phyloP scores from a whole-genome alignment of 2,329 filamentous ascomycete genomes.

The Neonectria neomacrospora region DNA sequence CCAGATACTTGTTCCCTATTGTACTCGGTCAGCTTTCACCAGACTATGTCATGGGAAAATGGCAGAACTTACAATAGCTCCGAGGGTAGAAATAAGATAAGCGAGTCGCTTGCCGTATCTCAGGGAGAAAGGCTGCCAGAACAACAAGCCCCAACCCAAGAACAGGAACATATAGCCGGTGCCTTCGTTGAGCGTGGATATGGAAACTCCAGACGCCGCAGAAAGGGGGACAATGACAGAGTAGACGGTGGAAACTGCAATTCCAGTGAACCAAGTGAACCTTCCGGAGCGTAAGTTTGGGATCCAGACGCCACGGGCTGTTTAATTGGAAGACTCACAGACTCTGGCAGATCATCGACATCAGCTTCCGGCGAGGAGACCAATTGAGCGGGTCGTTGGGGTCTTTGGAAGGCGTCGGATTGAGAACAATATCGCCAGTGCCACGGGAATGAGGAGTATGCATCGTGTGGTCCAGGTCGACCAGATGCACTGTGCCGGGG shows the following conservation, averaged over 20 bases:
- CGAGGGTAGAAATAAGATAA: slow-evolving; percentile 52
- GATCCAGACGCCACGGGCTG: background rate
- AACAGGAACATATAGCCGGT: slow-evolving; percentile 57
- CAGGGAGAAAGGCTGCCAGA: slow-evolving; percentile 60
- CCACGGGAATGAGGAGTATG: slow-evolving; percentile 47
- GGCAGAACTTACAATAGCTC: slow-evolving; percentile 40
- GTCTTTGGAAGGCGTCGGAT: slow-evolving; percentile 61
- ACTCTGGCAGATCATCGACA: slow-evolving; percentile 44
- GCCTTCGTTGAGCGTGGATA: slow-evolving; percentile 52
- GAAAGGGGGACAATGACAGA: slow-evolving; percentile 52
- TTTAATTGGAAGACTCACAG: slow-evolving; percentile 37
- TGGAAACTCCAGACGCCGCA: slow-evolving; percentile 46
- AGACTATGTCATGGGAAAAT: fast-evolving
- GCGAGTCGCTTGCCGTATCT: slow-evolving; percentile 57
- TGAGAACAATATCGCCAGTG: slow-evolving; percentile 58
- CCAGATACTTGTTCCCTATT: slow-evolving; percentile 40
- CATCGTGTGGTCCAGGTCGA: slow-evolving; percentile 51
- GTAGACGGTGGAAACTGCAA: slow-evolving; percentile 54
- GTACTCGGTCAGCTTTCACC: background rate
- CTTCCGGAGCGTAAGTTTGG: slow-evolving; percentile 29
- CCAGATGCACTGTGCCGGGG: slow-evolving; percentile 55
- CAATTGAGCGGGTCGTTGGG: slow-evolving; percentile 66
- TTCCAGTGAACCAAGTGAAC: slow-evolving; percentile 54
- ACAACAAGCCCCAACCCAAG: slow-evolving; percentile 57
- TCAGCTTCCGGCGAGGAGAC: slow-evolving; percentile 46